phyloP scores from a whole-genome alignment of 2,329 filamentous ascomycete genomes.

The Diplodia sapinea region DNA sequence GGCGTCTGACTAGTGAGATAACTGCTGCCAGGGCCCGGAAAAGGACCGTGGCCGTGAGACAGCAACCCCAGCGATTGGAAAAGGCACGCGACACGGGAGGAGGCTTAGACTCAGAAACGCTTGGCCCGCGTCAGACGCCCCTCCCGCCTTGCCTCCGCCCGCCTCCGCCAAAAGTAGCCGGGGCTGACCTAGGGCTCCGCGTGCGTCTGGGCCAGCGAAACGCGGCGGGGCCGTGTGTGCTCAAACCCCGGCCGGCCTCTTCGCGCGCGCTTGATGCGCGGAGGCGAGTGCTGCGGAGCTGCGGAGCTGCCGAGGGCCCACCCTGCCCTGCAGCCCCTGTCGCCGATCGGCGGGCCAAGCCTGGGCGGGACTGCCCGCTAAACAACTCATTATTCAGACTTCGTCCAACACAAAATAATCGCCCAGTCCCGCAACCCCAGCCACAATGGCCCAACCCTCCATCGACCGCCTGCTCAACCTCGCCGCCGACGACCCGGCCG shows the following conservation, averaged over 20 bases:
- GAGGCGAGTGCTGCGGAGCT: not conserved
- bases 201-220: not conserved
- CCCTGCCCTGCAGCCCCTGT: not conserved
- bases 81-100: slow-evolving; percentile 6
- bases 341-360: slow-evolving; percentile 16
- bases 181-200: too few relatives aligned
- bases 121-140: slow-evolving; percentile 11
- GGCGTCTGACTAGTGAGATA: too few relatives aligned
- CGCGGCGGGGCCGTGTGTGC: not conserved
- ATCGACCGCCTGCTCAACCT: slow-evolving; percentile 58
- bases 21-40: not conserved
- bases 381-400: not conserved
- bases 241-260: not conserved
- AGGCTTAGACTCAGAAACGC: slow-evolving; percentile 2
- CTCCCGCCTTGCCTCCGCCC: slow-evolving; percentile 5
- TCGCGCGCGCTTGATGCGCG: not conserved
- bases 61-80: not conserved
- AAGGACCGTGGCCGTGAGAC: slow-evolving; percentile 21
- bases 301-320: not conserved
- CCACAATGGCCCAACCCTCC: slow-evolving; percentile 42
- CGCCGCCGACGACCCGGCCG: slow-evolving; percentile 79
- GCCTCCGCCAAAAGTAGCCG: not conserved
- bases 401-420: not conserved
- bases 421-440: not conserved
- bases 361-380: not conserved